phyloP scores from a whole-genome alignment of 2,329 filamentous ascomycete genomes.

The Alternaria angustiovoidea region DNA sequence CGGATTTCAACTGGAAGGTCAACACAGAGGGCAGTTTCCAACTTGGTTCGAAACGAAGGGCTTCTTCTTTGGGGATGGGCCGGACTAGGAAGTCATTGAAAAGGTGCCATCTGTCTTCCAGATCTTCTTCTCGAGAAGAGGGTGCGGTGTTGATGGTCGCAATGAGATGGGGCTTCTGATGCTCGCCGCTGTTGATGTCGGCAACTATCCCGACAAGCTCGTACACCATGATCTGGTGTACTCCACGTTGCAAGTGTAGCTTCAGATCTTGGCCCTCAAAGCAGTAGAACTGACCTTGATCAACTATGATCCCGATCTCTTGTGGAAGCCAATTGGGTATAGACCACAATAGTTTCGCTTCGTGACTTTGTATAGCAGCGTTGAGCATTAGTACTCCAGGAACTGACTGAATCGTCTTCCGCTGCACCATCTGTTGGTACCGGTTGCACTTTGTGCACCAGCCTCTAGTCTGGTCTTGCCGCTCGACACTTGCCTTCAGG shows the following conservation, averaged over 20 bases:
- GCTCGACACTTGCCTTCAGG: constrained; percentile 89
- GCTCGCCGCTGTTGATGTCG: constrained; percentile 85
- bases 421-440: constrained; percentile 86
- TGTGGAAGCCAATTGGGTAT: constrained; percentile 90
- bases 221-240: constrained; percentile 85
- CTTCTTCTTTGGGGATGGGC: constrained; percentile 80
- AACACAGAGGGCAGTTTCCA: constrained; percentile 95
- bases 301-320: constrained; percentile 90
- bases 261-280: constrained; percentile 92
- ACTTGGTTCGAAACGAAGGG: constrained; percentile 83
- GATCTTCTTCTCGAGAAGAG: constrained; percentile 66
- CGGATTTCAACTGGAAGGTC: constrained; percentile 82
- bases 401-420: constrained; percentile 82
- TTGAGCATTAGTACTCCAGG: constrained; percentile 91
- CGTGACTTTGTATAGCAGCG: constrained; percentile 74
- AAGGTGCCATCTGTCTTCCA: constrained; percentile 83
- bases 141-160: constrained; percentile 86
- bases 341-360: constrained; percentile 84
- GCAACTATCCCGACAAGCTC: constrained; percentile 89
- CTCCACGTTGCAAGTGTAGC: constrained; percentile 78
- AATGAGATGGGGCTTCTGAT: constrained; percentile 89
- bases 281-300: constrained; percentile 91
- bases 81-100: constrained; percentile 98
- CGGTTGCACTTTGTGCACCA: constrained; percentile 93
- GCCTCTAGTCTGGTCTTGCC: constrained; percentile 85